These are phyloP conservation scores for Cornus controversa DNA, from an alignment of 148 eudicot genomes.

Conservation along the genomic window DNA sequence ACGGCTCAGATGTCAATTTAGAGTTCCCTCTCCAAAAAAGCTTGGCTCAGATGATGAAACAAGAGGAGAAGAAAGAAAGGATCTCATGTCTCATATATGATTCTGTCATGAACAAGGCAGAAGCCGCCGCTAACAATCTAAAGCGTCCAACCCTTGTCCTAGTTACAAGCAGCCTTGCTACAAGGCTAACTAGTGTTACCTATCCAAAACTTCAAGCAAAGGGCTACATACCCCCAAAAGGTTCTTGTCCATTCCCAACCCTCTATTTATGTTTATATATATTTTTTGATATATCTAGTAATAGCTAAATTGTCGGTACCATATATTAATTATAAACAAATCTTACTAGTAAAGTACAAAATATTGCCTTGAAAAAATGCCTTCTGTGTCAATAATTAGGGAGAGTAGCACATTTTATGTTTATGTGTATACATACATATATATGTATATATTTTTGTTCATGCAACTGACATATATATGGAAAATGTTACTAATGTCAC, in stretches of 20 bases:
- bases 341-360: background rate
- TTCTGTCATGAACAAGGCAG: conserved; percentile 23
- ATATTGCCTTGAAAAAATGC: background rate
- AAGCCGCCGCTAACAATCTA: conserved; percentile 24
- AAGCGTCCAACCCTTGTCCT: conserved; percentile 42
- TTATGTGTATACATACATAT: background rate
- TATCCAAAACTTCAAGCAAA: conserved; percentile 19
- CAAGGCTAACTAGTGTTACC: conserved; percentile 22
- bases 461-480: background rate
- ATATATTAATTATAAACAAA: too few relatives aligned
- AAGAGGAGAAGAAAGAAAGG: conserved; percentile 5
- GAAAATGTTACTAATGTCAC: background rate
- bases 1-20: conserved; percentile 15
- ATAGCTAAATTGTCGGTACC: too few relatives aligned
- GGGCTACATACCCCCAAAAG: conserved; percentile 38
- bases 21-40: conserved; percentile 27
- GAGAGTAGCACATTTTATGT: too few relatives aligned
- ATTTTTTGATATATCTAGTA: too few relatives aligned
- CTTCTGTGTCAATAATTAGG: background rate
- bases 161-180: conserved; percentile 21
- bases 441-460: background rate
- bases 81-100: conserved; percentile 38
- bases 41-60: conserved; percentile 15
- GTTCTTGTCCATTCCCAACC: conserved; percentile 5
- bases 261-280: too few relatives aligned